Evolutionary conservation across 805 yeast genomes (phyloP).

Genomic region (Peterozyma toletana): DNA sequence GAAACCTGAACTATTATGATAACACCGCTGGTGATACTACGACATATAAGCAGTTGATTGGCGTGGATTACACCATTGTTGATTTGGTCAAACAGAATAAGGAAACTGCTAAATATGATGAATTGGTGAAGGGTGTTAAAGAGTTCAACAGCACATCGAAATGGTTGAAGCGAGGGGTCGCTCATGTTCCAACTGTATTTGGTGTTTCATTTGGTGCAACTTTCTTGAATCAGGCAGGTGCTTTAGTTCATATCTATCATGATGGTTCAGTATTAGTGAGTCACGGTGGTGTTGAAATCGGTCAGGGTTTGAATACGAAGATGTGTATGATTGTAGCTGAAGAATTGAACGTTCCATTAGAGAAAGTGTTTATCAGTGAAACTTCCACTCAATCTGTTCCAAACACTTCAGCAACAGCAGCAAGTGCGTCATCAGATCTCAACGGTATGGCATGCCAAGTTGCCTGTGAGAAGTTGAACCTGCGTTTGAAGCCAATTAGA

Average conservation of each 20-base stretch:
- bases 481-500: constrained; percentile 30
- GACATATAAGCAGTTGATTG: constrained; percentile 31
- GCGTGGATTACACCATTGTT: constrained; percentile 31
- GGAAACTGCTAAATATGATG: constrained; percentile 25
- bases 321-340: constrained; percentile 41
- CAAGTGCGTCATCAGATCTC: constrained; percentile 40
- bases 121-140: constrained; percentile 27
- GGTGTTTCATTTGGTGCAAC: constrained; percentile 40
- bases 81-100: constrained; percentile 27
- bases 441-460: constrained; percentile 42
- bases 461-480: constrained; percentile 38
- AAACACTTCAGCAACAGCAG: constrained; percentile 42
- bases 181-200: constrained; percentile 39
- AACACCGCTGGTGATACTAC: constrained; percentile 14
- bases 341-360: constrained; percentile 32
- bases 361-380: constrained; percentile 33
- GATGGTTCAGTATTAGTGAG: constrained; percentile 40
- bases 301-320: constrained; percentile 41
- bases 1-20: constrained; percentile 29
- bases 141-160: constrained; percentile 30
- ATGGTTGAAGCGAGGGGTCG: constrained; percentile 40
- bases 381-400: constrained; percentile 41
- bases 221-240: constrained; percentile 40
- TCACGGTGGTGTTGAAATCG: constrained; percentile 45
- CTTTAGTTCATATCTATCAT: constrained; percentile 34